Percentiles rank a stretch among this genome's conserved stretches.
Conservation (phyloP, 129 eudicot genomes). For the Tagetes erecta region DNA sequence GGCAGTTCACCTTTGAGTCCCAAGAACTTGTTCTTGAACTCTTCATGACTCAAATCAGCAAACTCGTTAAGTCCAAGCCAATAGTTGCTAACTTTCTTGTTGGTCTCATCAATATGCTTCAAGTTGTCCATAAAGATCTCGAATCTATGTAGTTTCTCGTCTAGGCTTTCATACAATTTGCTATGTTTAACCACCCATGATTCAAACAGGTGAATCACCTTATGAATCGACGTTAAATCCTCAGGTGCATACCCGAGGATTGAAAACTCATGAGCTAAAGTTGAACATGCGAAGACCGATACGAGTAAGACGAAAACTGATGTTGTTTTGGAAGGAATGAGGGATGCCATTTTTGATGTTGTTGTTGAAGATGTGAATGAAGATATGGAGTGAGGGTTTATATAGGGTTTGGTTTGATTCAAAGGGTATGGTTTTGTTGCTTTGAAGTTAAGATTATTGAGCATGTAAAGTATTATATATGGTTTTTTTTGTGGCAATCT, state of each 20-base stretch:
- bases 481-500: constrained; percentile 49
- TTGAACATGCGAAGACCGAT: constrained; percentile 38
- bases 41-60: constrained; percentile 87
- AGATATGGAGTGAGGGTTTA: constrained; percentile 22
- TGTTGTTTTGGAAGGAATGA: constrained; percentile 31
- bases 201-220: constrained; percentile 70
- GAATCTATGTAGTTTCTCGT: constrained; percentile 84
- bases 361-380: constrained; percentile 28
- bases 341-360: constrained; percentile 44
- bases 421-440: constrained; percentile 36
- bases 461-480: constrained; percentile 39
- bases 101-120: constrained; percentile 88
- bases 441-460: constrained; percentile 56
- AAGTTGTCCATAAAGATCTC: constrained; percentile 88
- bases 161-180: constrained; percentile 61
- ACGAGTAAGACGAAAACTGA: constrained; percentile 29
- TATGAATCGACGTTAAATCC: constrained; percentile 63
- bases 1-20: constrained; percentile 67
- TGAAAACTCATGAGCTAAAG: constrained; percentile 59
- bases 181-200: constrained; percentile 78
- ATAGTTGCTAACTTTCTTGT: constrained; percentile 64
- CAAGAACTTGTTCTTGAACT: constrained; percentile 71
- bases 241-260: constrained; percentile 83
- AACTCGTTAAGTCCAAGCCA: constrained; percentile 95
- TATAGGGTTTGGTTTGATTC: constrained; percentile 34